Evolutionary conservation across 305 asterid genomes (phyloP), one percentile per base, ranked within the genome.

Genomic region (Ajuga reptans): DNA sequence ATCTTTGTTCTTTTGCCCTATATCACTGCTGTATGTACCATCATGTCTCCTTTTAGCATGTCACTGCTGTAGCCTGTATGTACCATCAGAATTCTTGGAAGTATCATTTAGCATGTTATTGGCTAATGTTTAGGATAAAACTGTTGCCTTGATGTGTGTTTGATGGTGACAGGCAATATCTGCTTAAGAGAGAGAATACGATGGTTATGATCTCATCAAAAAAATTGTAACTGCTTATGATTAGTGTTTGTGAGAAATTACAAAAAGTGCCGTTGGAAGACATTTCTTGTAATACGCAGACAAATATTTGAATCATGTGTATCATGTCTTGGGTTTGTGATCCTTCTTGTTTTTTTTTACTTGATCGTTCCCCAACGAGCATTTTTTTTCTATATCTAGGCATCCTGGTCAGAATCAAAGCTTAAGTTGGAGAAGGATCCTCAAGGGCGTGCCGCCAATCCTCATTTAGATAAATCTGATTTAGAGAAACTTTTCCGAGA

Each of bases 371-470:
- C 15, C 58, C 17, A 66, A 6, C 15, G 21, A 18, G 3, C 17
- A 12, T n/a, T 46, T 63, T 66, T 66, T 39, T 72, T 65, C 16
- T 79, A 62, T 52, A 69, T 64, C 33, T 65, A 93, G 99, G 96
- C 97, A 34, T 86, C 96, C 76, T 93, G 95, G 97, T 86, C 95
- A 54, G 96, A 90, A 72, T 84, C 95, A 61, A 93, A 86, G 84
- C 73, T 91, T 33, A 93, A 91, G 85, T 73, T 93, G 86, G 99
- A 90, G 79, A 91, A 87, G 88, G 99, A 93, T 80, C 95, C 99
- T 69, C 99, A 93, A 85, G 88, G 96, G 45, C 99, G 99, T 74
- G 82, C 86, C 6, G 88, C 85, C 59, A 87, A 90, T 83, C 91
- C 95, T 49, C 85, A 84, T 61, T 80, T 93, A 69, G 96, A 91